Conservation (phyloP, 805 yeast species). For the Ogataea ganodermae region DNA sequence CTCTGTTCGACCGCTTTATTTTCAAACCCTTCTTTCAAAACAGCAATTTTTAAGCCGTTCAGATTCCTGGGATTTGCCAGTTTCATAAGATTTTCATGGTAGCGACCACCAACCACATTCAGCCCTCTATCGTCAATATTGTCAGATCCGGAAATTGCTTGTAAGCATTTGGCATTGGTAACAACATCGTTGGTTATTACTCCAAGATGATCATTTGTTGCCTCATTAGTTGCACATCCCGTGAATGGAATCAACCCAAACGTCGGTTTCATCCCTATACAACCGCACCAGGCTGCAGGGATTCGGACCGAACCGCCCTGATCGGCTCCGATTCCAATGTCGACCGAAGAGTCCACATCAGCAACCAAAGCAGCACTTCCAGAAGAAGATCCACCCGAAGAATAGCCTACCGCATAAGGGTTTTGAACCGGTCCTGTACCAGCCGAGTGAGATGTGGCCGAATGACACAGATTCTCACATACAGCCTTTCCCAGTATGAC, state of each 20-base stretch:
- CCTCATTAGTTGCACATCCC: slow-evolving; percentile 38
- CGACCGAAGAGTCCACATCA: slow-evolving; percentile 33
- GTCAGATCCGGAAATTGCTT: slow-evolving; percentile 39
- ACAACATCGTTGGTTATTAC: slow-evolving; percentile 38
- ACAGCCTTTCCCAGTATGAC: slow-evolving; percentile 35
- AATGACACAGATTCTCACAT: slow-evolving; percentile 38
- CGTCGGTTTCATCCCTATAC: slow-evolving; percentile 48
- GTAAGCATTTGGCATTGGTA: slow-evolving; percentile 34
- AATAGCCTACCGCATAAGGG: slow-evolving; percentile 38
- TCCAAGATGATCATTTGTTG: slow-evolving; percentile 39
- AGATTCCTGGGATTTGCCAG: slow-evolving; percentile 30
- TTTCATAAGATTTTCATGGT: slow-evolving; percentile 22
- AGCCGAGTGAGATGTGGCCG: slow-evolving; percentile 33
- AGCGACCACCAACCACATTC: slow-evolving; percentile 2
- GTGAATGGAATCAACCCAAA: slow-evolving; percentile 45
- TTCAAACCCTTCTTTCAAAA: slow-evolving; percentile 38
- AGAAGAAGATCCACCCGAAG: slow-evolving; percentile 50
- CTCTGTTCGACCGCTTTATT: slow-evolving; percentile 33
- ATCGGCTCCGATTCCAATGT: slow-evolving; percentile 37
- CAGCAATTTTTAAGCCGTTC: slow-evolving; percentile 36
- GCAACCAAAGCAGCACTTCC: slow-evolving; percentile 45
- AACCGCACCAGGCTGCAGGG: slow-evolving; percentile 41
- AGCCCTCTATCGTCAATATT: slow-evolving; percentile 33
- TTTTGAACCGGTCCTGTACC: slow-evolving; percentile 45
- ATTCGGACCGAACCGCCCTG: slow-evolving; percentile 52